Conservation (phyloP, 2,329 filamentous ascomycete species). For the Microsporum canis region DNA sequence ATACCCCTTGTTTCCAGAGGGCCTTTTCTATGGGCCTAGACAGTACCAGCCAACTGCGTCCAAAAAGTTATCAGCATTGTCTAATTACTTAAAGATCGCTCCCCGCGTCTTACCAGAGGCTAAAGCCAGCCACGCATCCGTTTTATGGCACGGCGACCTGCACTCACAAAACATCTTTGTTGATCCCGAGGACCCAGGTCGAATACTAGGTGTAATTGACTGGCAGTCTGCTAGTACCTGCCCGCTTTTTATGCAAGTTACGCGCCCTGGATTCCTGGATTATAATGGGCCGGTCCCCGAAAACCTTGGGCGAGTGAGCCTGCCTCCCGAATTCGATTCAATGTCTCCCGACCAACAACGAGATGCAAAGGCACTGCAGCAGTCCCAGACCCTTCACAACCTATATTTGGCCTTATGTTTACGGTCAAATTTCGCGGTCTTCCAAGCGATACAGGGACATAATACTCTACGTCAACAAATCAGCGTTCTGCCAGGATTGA, state of each 20-base stretch:
- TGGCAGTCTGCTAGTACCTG: conserved; percentile 19
- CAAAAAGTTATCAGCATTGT: conserved; percentile 21
- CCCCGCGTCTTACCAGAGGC: conserved; percentile 24
- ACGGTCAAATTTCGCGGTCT: conserved; percentile 14
- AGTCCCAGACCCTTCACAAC: conserved; percentile 19
- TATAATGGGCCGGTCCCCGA: conserved; percentile 18
- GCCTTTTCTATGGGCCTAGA: conserved; percentile 18
- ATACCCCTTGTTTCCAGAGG: conserved; percentile 14
- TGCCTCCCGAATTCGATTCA: conserved; percentile 16
- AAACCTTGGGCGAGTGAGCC: conserved; percentile 9
- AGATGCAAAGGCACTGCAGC: conserved; percentile 17
- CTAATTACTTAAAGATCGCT: conserved; percentile 24
- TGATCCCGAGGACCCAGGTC: conserved; percentile 12
- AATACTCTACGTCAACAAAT: conserved; percentile 17
- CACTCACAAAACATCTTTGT: conserved; percentile 33
- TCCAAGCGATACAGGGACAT: conserved; percentile 16
- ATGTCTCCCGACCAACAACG: conserved; percentile 16
- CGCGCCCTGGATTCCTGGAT: conserved; percentile 16
- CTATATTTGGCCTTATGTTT: conserved; percentile 16
- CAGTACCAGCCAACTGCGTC: conserved; percentile 23
- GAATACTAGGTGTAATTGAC: conserved; percentile 13
- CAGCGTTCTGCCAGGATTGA: conserved; percentile 17
- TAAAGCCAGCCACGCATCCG: conserved; percentile 17
- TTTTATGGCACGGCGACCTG: conserved; percentile 33
- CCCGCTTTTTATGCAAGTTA: conserved; percentile 17